Percentiles rank a stretch among this genome's conserved stretches.
Evolutionary conservation across 768 basidiomycete species (phyloP).

Genomic region (Albatrellus ellisii): DNA sequence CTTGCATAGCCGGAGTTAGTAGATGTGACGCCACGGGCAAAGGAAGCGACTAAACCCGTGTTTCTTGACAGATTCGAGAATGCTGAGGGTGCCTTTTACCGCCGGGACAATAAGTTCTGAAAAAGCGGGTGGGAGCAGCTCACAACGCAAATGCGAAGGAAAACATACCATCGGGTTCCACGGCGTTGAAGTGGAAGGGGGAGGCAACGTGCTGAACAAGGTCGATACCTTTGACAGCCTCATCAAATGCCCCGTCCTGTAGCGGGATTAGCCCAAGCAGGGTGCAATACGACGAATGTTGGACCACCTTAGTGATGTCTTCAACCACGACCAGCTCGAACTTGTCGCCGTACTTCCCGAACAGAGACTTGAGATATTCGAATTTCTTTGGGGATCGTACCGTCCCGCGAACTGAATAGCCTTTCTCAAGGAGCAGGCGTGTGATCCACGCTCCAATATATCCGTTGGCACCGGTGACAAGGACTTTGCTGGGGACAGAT

Average conservation of each 20-base stretch:
- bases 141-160: not conserved
- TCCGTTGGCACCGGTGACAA: constrained; percentile 7
- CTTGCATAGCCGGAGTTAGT: constrained; percentile 7
- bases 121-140: not conserved
- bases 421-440: constrained; percentile 22
- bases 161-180: constrained; percentile 13
- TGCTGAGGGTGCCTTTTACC: constrained; percentile 24
- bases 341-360: constrained; percentile 22
- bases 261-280: not conserved
- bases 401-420: constrained; percentile 29
- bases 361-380: constrained; percentile 25
- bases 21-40: not conserved
- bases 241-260: constrained; percentile 25
- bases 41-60: constrained; percentile 15
- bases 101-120: constrained; percentile 26
- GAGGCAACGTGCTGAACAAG: constrained; percentile 25
- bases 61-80: constrained; percentile 22
- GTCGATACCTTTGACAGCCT: constrained; percentile 30
- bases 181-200: constrained; percentile 18
- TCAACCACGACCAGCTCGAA: constrained; percentile 32
- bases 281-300: not conserved
- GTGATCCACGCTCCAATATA: constrained; percentile 20
- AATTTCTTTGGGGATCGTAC: constrained; percentile 32
- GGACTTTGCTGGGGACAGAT: constrained; percentile 1
- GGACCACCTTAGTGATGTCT: constrained; percentile 29